Evolutionary conservation across 768 basidiomycete species (phyloP), one percentile per base, ranked within the genome.

Genomic region (Myochromella boudieri): DNA sequence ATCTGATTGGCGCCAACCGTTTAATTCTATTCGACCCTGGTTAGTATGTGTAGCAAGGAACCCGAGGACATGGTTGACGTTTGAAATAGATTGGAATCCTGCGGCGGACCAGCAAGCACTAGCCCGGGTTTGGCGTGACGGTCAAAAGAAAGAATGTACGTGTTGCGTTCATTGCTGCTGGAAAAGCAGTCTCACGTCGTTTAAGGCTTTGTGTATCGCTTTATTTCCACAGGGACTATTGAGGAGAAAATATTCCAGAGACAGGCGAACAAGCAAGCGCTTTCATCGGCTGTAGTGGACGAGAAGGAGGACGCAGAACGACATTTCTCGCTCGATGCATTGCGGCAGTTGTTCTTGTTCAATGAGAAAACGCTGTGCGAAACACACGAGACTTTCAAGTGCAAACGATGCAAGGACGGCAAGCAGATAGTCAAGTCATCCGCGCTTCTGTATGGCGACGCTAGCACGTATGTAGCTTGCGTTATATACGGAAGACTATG

Each of bases 191-290:
- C 21, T 14, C 9, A 12, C 5, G 44, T 27, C 27, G 32, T 27
- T 34, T 14, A 40, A 95, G 92, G 93, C 60, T 99, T 99, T 56
- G 95, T 98, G 3, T 99, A 98, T 65, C 91, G 95, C 18, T 99
- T 98, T 68, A 95, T 97, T 55, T 87, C 91, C 4, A 93, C 94
- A 0, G 95, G 95, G 2, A 97, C 95, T 1, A 97, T 98, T 51
- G 95, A 98, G 67, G 95, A 98, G 69, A 98, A 97, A 74, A 97
- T 98, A 54, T 98, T 97, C 67, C 97, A 99, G 65, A 78, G 97
- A 37, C 97, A 99, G 68, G 93, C 89, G 11, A 88, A 85, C 55
- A 99, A 99, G 66, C 93, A 95, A 64, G 91, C 95, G 2, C 80
- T 98, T 9, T 98, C 97, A 0, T 94, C 94, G 1, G 93, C 93